phyloP scores from a whole-genome alignment of 1,139 yeast genomes.

The Pichia sp. region DNA sequence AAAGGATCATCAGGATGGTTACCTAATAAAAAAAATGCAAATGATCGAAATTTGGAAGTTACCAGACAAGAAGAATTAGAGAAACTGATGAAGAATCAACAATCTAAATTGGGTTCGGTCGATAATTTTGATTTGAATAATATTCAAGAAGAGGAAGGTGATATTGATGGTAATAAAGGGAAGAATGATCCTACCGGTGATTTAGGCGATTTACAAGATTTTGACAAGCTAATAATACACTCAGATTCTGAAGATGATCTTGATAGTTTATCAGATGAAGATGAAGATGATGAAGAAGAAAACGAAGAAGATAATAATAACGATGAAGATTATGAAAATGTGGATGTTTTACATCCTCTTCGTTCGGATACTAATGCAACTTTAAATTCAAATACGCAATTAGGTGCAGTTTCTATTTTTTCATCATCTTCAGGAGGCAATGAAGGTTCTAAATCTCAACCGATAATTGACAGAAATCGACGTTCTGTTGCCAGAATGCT shows the following conservation, averaged over 20 bases:
- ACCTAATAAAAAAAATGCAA: conserved; percentile 8
- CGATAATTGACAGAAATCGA: conserved; percentile 63
- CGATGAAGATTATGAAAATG: conserved; percentile 29
- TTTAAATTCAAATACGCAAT: conserved; percentile 21
- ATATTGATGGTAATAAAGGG: neutral
- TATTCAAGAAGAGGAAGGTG: neutral
- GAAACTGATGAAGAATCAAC: conserved; percentile 13
- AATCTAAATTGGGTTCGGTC: conserved; percentile 6
- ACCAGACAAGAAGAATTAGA: conserved; percentile 16
- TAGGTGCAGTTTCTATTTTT: conserved; percentile 24
- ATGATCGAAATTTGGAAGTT: conserved; percentile 11
- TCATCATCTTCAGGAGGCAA: conserved; percentile 32
- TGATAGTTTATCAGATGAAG: conserved; percentile 14
- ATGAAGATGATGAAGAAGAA: conserved; percentile 8
- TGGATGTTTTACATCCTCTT: conserved; percentile 16
- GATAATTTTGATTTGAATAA: conserved; percentile 1
- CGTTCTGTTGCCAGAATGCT: conserved; percentile 68
- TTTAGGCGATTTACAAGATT: neutral
- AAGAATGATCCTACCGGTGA: neutral
- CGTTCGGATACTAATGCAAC: conserved; percentile 11
- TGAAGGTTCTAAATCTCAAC: conserved; percentile 40
- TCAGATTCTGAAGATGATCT: conserved; percentile 21
- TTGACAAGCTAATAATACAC: conserved; percentile 2
- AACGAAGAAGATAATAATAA: conserved; percentile 18
- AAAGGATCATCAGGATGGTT: conserved; percentile 17